Conservation (phyloP, 129 eudicot genomes). For the Rutidosis leptorrhynchoides region DNA sequence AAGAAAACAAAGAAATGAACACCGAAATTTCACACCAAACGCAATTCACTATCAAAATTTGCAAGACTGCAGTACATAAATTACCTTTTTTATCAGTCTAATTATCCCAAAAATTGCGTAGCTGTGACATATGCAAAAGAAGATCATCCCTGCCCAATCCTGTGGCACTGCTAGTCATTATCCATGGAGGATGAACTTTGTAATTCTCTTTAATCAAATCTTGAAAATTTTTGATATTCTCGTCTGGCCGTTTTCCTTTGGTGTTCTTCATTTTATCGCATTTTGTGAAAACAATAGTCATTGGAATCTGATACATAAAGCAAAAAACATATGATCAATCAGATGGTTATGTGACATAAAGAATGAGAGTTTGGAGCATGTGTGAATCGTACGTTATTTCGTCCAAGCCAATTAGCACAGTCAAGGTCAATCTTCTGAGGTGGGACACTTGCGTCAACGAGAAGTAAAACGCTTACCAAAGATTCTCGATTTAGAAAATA, state of each 20-base stretch:
- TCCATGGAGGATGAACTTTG: conserved; percentile 84
- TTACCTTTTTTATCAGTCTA: conserved; percentile 17
- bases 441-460: conserved; percentile 89
- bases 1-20: neutral
- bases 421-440: conserved; percentile 93
- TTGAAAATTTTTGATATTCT: conserved; percentile 68
- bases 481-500: conserved; percentile 70
- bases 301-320: conserved; percentile 56
- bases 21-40: neutral
- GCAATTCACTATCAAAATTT: conserved; percentile 1
- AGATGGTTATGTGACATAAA: neutral
- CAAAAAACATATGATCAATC: neutral
- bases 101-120: conserved; percentile 83
- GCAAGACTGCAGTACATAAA: neutral
- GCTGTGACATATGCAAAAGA: conserved; percentile 94
- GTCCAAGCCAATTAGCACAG: conserved; percentile 91
- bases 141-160: conserved; percentile 94
- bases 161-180: conserved; percentile 90
- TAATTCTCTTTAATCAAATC: conserved; percentile 59
- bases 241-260: conserved; percentile 79
- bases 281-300: conserved; percentile 89
- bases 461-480: conserved; percentile 64
- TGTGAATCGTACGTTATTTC: conserved; percentile 54
- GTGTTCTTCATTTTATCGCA: conserved; percentile 78
- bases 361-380: neutral